Base-by-base conservation (phyloP, 768 basidiomycete species). In the Lactarius indigo region DNA sequence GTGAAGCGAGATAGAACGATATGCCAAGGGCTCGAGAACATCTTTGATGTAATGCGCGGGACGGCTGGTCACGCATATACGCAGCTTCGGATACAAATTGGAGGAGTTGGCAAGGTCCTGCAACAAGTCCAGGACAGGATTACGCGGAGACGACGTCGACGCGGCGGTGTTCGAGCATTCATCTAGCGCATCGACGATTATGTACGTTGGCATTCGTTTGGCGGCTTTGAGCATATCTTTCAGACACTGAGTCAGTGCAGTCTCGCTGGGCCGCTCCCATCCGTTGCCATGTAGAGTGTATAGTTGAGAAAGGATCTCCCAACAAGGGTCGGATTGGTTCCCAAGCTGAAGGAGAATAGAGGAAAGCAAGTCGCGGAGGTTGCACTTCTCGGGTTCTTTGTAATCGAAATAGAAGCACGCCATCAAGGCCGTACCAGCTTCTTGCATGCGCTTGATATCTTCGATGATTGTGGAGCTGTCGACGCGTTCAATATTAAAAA, bases 181-280 rank as follows among this genome's bases (percentile, higher is more conserved):
- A 20, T 65, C 64, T 9, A 65, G 64, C 10, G 59, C 64, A n/a
- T 65, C 64, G 10, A 65, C 26, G 15, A 65, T 65, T n/a, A 65
- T 42, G 33, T 60, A 60, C 20, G 35, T 42, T 13, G 64, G 59
- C 5, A 9, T n/a, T 8, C 50, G 47, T 1, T 7, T 12, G 9
- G 37, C 15, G 50, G 18, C 18, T 4, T 13, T 42, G 30, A 65
- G 64, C 59, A 65, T 65, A 13, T 65, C 23, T 50, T 23, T 60
- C 8, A 65, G 59, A 10, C 59, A 65, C 30, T 52, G 39, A 17
- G 39, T 31, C 33, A 64, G 47, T 5, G 47, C 28, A 4, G 15
- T 30, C 35, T 58, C 57, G 31, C 33, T 50, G 3, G 57, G 63
- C 1, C 39, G n/a, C 35, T 31, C 33, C 28, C n/a, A 39, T 5